Percentiles rank a stretch among this genome's conserved stretches.
These are phyloP conservation scores for Tubosaeta brunneosetosa DNA, from an alignment of 768 basidiomycete species.

Conservation along the genomic window DNA sequence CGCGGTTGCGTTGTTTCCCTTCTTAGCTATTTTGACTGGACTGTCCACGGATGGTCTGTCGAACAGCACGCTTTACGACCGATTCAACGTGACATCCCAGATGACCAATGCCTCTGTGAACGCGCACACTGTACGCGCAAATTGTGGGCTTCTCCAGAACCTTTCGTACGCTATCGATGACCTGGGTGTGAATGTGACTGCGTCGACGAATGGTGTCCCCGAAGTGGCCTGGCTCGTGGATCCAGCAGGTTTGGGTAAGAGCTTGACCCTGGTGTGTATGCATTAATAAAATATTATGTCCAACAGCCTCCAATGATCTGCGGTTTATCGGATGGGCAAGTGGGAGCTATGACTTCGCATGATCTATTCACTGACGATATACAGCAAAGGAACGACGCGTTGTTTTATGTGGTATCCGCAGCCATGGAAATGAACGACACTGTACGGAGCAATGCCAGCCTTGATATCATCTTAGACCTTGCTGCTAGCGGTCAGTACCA, in stretches of 20 bases:
- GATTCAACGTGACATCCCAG: neutral
- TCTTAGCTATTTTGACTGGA: neutral
- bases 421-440: neutral
- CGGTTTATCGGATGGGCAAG: neutral
- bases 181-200: neutral
- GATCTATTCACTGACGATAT: neutral
- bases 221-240: neutral
- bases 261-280: neutral
- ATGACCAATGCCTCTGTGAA: neutral
- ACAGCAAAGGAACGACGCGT: neutral
- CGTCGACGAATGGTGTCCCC: neutral
- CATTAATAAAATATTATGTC: neutral
- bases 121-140: neutral
- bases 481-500: no score
- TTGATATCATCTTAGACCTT: no score
- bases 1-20: neutral
- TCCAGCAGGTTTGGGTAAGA: neutral
- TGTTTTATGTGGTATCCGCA: neutral
- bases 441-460: neutral
- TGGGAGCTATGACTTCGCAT: neutral
- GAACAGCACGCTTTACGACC: neutral
- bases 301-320: neutral
- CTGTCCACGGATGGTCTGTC: no score
- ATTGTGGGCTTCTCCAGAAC: no score
- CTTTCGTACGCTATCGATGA: neutral